These are phyloP conservation scores for Babesia bovis DNA, from an alignment of 169 alveolate genomes.

Conservation along the genomic window DNA sequence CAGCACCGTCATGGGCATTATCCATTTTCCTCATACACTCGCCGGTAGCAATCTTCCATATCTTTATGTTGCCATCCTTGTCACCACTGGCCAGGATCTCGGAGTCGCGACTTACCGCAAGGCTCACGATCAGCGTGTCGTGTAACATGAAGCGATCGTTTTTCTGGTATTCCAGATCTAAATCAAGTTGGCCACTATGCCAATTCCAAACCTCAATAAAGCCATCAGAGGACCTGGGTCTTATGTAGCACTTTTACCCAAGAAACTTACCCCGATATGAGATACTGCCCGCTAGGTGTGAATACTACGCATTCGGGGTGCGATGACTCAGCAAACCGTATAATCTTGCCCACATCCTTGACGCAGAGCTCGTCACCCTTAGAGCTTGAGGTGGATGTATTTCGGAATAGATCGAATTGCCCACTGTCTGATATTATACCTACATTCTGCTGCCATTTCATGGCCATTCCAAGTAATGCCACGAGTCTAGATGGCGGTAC, in stretches of 20 bases:
- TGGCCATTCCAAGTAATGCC: constrained; percentile 79
- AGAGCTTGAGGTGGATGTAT: constrained; percentile 60
- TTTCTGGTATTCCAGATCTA: constrained; percentile 77
- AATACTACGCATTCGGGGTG: constrained; percentile 85
- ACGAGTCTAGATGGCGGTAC: constrained; percentile 76
- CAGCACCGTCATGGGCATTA: constrained; percentile 78
- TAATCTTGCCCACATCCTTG: constrained; percentile 66
- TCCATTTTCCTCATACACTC: constrained; percentile 72
- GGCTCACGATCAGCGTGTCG: constrained; percentile 77
- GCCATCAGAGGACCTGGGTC: constrained; percentile 79
- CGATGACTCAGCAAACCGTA: constrained; percentile 77
- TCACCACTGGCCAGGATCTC: constrained; percentile 85
- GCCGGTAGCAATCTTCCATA: constrained; percentile 79
- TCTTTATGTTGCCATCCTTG: constrained; percentile 76
- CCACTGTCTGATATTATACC: constrained; percentile 69
- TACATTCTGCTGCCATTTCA: constrained; percentile 77
- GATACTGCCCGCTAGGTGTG: constrained; percentile 81
- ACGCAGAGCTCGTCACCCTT: constrained; percentile 64
- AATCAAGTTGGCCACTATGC: constrained; percentile 74
- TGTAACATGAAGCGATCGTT: constrained; percentile 83
- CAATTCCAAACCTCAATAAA: constrained; percentile 87
- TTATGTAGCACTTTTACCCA: neutral
- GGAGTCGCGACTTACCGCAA: constrained; percentile 84
- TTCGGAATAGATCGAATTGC: constrained; percentile 74
- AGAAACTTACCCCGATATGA: constrained; percentile 74